Evolutionary conservation across 2,329 filamentous ascomycete genomes (phyloP).

Genomic region (Cephalotrichum gorgonifer): DNA sequence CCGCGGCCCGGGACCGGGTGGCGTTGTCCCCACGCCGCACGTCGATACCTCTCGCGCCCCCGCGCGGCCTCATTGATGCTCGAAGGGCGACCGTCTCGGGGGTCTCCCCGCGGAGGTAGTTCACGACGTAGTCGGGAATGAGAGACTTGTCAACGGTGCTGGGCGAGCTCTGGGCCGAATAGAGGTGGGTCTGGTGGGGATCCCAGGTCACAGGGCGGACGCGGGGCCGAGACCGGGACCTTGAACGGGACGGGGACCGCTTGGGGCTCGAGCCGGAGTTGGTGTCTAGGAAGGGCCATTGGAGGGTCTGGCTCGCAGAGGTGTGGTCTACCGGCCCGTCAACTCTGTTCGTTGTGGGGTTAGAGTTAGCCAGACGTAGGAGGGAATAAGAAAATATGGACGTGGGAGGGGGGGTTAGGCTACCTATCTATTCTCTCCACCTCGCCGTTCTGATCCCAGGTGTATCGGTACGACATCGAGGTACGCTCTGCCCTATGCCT

Average conservation of each 20-base stretch:
- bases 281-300: constrained; percentile 10
- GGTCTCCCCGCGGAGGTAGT: constrained; percentile 45
- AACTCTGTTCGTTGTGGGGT: neutral
- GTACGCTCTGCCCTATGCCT: constrained; percentile 10
- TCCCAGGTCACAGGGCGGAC: constrained; percentile 1
- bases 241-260: neutral
- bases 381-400: neutral
- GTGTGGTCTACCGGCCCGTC: constrained; percentile 2
- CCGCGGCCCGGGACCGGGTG: constrained; percentile 22
- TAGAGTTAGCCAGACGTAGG: neutral
- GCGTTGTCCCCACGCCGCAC: constrained; percentile 1
- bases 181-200: neutral
- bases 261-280: neutral
- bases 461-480: constrained; percentile 9
- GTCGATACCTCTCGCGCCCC: neutral
- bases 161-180: constrained; percentile 10
- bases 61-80: constrained; percentile 20
- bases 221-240: constrained; percentile 1
- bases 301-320: constrained; percentile 5
- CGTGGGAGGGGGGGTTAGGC: neutral
- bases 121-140: constrained; percentile 44
- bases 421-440: constrained; percentile 10
- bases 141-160: constrained; percentile 29
- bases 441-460: constrained; percentile 10
- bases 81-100: constrained; percentile 39